phyloP scores from a whole-genome alignment of 2,329 filamentous ascomycete species.

The Neonectria ditissima region DNA sequence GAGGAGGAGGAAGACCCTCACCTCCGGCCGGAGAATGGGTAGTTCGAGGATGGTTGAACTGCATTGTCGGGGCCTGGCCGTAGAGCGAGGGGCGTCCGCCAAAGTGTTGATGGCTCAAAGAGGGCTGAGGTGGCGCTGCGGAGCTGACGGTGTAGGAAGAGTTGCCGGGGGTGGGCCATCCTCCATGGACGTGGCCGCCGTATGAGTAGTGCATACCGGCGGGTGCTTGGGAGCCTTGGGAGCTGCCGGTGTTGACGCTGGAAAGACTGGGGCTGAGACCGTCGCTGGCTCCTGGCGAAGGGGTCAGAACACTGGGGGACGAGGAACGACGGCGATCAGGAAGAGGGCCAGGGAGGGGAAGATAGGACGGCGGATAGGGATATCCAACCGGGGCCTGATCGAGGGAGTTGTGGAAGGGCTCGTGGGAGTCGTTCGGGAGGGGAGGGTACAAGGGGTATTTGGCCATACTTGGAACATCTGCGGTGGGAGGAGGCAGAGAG shows the following conservation, averaged over 20 bases:
- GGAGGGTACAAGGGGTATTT: conserved; percentile 40
- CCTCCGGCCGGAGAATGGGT: conserved; percentile 64
- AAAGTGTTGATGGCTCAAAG: conserved; percentile 46
- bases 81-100: conserved; percentile 55
- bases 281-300: conserved; percentile 65
- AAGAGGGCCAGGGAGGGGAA: conserved; percentile 42
- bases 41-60: conserved; percentile 48
- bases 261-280: conserved; percentile 72
- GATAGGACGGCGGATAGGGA: conserved; percentile 41
- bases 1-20: conserved; percentile 73
- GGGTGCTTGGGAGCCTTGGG: conserved; percentile 67
- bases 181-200: conserved; percentile 62
- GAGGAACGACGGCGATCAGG: conserved; percentile 44
- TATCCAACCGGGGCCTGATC: conserved; percentile 39
- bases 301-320: conserved; percentile 51
- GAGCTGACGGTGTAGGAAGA: conserved; percentile 67
- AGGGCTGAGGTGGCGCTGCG: conserved; percentile 45
- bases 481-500: conserved; percentile 51
- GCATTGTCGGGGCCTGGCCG: conserved; percentile 62
- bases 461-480: conserved; percentile 53
- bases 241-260: conserved; percentile 70
- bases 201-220: conserved; percentile 62
- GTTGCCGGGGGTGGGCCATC: conserved; percentile 68
- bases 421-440: conserved; percentile 36
- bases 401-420: conserved; percentile 40